These are phyloP conservation scores for Aleurites moluccanus DNA, from an alignment of 441 rosid genomes.

Conservation along the genomic window DNA sequence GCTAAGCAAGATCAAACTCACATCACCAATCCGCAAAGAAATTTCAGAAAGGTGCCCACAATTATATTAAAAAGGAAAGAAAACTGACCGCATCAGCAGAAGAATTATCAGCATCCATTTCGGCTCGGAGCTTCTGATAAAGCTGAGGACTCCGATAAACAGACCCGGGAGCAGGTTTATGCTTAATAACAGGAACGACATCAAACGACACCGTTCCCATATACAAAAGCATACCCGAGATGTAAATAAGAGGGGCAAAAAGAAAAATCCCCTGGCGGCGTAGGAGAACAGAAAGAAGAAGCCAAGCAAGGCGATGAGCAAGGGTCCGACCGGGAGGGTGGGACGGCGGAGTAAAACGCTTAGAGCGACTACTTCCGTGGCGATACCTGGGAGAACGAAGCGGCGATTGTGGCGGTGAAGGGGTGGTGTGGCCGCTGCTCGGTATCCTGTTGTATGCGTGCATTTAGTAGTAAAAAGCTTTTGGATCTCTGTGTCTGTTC, in stretches of 20 bases:
- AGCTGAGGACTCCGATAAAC: slow-evolving; percentile 87
- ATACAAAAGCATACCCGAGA: slow-evolving; percentile 87
- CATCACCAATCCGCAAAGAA: background rate
- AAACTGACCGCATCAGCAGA: slow-evolving; percentile 79
- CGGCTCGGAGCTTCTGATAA: slow-evolving; percentile 71
- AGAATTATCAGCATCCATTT: slow-evolving; percentile 89
- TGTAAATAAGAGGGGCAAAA: slow-evolving; percentile 82
- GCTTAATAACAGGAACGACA: slow-evolving; percentile 56
- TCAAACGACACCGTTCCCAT: slow-evolving; percentile 91
- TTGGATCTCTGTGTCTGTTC: background rate
- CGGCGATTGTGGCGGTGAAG: slow-evolving; percentile 94
- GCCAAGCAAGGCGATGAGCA: slow-evolving; percentile 81
- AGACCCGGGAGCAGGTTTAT: slow-evolving; percentile 76
- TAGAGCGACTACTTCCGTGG: slow-evolving; percentile 52
- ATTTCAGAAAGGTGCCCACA: background rate
- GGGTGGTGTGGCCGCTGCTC: slow-evolving; percentile 87
- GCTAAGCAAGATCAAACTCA: background rate
- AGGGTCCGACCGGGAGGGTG: slow-evolving; percentile 40
- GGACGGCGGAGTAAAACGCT: slow-evolving; percentile 56
- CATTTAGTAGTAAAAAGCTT: slow-evolving; percentile 49
- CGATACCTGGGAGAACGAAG: slow-evolving; percentile 86
- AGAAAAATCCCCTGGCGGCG: slow-evolving; percentile 90
- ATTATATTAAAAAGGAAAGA: background rate
- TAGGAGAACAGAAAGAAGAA: slow-evolving; percentile 78
- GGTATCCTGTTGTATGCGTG: slow-evolving; percentile 75